These are phyloP conservation scores for Leucaena leucocephala DNA, from an alignment of 306 rosid species.

Conservation along the genomic window DNA sequence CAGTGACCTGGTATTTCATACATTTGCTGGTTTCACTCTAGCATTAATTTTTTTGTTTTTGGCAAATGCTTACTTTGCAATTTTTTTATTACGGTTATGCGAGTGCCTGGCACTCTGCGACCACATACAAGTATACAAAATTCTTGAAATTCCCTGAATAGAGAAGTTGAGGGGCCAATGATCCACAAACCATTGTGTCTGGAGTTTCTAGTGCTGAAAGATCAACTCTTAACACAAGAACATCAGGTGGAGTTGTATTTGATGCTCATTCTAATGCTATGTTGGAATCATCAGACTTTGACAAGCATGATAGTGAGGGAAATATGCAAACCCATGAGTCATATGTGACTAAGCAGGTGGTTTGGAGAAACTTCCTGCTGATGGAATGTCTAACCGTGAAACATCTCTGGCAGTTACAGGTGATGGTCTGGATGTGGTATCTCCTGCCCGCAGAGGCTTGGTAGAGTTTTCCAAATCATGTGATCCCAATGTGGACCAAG, in stretches of 20 bases:
- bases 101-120: constrained; percentile 46
- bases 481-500: constrained; percentile 33
- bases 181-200: constrained; percentile 28
- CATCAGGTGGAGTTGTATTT: constrained; percentile 31
- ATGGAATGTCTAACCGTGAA: constrained; percentile 33
- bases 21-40: not conserved
- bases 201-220: constrained; percentile 35
- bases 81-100: constrained; percentile 42
- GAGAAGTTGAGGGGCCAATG: constrained; percentile 40
- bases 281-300: constrained; percentile 23
- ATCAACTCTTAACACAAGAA: constrained; percentile 29
- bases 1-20: constrained; percentile 45
- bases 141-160: constrained; percentile 31
- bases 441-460: constrained; percentile 31
- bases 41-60: not conserved
- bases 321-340: constrained; percentile 39
- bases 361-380: constrained; percentile 33
- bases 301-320: constrained; percentile 32
- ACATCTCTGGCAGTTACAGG: constrained; percentile 35
- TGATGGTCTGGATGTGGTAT: constrained; percentile 35
- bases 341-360: constrained; percentile 30
- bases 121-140: constrained; percentile 25
- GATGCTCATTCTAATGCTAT: constrained; percentile 28
- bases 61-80: constrained; percentile 22
- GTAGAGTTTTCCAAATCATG: constrained; percentile 28